Conservation (phyloP, 768 basidiomycete genomes). For the Trametes cubensis region DNA sequence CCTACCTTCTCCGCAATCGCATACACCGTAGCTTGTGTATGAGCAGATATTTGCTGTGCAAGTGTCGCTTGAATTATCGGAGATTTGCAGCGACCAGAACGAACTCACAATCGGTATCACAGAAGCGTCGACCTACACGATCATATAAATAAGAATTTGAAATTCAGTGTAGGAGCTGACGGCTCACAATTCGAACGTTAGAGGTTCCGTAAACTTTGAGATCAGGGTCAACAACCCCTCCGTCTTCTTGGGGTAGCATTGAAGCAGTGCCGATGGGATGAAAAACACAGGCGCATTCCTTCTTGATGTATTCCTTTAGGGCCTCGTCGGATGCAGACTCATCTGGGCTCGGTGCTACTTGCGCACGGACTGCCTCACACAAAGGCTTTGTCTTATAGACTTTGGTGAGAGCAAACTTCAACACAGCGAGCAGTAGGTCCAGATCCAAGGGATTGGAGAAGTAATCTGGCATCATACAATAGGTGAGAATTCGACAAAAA, state of each 20-base stretch:
- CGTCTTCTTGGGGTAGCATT: slow-evolving; percentile 20
- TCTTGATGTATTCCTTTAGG: slow-evolving; percentile 8
- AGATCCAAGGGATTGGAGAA: slow-evolving; percentile 16
- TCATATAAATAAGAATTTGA: not conserved
- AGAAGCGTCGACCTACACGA: not conserved
- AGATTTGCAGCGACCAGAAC: no score
- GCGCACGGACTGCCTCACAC: slow-evolving; percentile 1
- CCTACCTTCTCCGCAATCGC: not conserved
- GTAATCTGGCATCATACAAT: not conserved
- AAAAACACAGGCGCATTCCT: not conserved
- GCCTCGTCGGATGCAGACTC: not conserved
- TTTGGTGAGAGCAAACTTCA: not conserved
- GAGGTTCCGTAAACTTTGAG: slow-evolving; percentile 17
- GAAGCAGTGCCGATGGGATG: slow-evolving; percentile 5
- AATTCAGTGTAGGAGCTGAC: not conserved
- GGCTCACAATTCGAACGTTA: slow-evolving; percentile 17
- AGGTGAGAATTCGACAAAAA: not conserved
- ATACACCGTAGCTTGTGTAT: not conserved
- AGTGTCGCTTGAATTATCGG: not conserved
- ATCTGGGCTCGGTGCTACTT: not conserved
- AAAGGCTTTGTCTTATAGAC: not conserved
- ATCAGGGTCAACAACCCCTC: slow-evolving; percentile 15
- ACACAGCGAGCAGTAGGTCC: slow-evolving; percentile 4
- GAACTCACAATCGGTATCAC: not conserved
- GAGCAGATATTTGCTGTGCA: not conserved